Evolutionary conservation across 768 basidiomycete genomes (phyloP), one percentile per base, ranked within the genome.

Genomic region (Lactarius indigo): DNA sequence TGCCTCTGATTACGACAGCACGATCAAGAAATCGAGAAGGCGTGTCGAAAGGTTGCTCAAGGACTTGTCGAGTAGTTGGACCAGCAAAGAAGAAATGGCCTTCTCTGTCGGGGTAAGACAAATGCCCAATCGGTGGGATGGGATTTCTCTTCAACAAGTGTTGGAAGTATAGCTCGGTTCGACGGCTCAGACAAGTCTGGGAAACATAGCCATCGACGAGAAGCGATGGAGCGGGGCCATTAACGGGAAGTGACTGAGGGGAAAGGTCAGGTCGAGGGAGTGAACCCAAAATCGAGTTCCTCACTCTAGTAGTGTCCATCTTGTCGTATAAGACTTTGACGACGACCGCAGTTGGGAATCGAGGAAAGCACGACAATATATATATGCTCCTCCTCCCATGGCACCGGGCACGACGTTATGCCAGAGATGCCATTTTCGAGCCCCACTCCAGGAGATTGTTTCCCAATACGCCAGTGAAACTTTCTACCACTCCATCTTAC

Each of bases 141-240:
- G 1, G 0, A 1, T 8, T 31, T 28, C 3, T 56, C 62, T 68
- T 68, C 17, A 60, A n/a, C 4, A 68, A 28, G 3, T 20, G 1
- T 0, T 0, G 10, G 17, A 64, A 23, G 41, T 64, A 56, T 6
- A 37, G 31, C 54, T 68, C 52, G 18, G 66, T 54, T 7, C 1
- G 13, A 26, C 8, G 39, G 15, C 23, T 7, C 0, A 7, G 23
- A 52, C 47, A 68, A 39, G 50, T 26, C 0, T 3, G 33, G 41
- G 66, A 64, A 42, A 64, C n/a, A 15, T 64, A 64, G 8, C 66
- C 62, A 13, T 68, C 66, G 17, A 68, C 58, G 13, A 68, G 66
- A 15, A 31, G 31, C 31, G 31, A 31, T 6, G 31, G 31, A 31
- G n/a, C n/a, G n/a, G n/a, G n/a, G 6, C 66, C 61, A 17, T 67